Evolutionary conservation across 768 basidiomycete genomes (phyloP).

Genomic region (Mycena indigotica): DNA sequence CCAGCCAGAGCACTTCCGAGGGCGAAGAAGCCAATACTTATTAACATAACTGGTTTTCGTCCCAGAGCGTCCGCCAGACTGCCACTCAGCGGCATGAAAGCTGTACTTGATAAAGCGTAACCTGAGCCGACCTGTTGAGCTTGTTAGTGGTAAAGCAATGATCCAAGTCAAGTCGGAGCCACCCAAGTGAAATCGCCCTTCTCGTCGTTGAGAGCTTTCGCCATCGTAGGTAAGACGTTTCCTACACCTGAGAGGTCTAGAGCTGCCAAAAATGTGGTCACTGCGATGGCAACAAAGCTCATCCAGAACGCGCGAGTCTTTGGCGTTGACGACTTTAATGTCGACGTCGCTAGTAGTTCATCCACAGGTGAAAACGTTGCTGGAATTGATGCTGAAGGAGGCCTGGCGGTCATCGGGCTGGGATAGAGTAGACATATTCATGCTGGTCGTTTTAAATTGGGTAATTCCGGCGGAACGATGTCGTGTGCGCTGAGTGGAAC

Average conservation of each 20-base stretch:
- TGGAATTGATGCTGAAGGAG: too few relatives aligned
- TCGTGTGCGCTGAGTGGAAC: too few relatives aligned
- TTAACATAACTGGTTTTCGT: constrained; percentile 31
- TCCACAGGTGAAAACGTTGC: not conserved
- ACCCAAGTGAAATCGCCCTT: constrained; percentile 19
- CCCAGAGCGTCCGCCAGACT: constrained; percentile 37
- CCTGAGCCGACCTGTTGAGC: constrained; percentile 42
- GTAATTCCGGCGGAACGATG: not conserved
- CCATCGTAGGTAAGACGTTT: constrained; percentile 14
- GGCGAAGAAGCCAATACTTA: constrained; percentile 34
- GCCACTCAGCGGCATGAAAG: constrained; percentile 40
- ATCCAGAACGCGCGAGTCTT: constrained; percentile 18
- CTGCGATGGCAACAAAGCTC: constrained; percentile 10
- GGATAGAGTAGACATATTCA: not conserved
- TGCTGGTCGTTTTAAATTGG: not conserved
- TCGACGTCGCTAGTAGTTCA: not conserved
- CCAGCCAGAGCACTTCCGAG: constrained; percentile 46
- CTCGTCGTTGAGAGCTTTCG: constrained; percentile 11
- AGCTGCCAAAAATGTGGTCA: constrained; percentile 8
- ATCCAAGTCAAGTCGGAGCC: too few relatives aligned
- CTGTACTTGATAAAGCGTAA: constrained; percentile 42
- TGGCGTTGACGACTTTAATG: not conserved
- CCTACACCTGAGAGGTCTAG: constrained; percentile 15
- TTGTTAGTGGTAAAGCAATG: too few relatives aligned
- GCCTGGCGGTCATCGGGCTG: not conserved